These are phyloP conservation scores for Wilhelminamyces savonicus DNA, from an alignment of 805 yeast species.

Conservation along the genomic window DNA sequence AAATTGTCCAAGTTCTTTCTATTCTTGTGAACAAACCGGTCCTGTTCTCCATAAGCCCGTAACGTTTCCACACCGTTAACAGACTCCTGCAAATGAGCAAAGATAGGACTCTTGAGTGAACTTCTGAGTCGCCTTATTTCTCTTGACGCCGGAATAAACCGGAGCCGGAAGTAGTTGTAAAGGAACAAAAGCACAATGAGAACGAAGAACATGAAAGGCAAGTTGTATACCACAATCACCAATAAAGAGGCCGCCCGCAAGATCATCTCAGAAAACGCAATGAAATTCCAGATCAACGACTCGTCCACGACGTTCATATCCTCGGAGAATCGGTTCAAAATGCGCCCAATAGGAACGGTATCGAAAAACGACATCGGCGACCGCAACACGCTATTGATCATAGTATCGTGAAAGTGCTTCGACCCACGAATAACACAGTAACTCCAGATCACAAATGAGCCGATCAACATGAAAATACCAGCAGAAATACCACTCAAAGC, in stretches of 20 bases:
- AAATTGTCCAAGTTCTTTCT: constrained; percentile 14
- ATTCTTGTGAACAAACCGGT: constrained; percentile 17
- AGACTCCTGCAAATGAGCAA: constrained; percentile 23
- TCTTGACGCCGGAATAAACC: constrained; percentile 19
- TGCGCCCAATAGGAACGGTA: constrained; percentile 23
- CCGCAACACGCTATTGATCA: constrained; percentile 18
- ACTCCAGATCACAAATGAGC: constrained; percentile 26
- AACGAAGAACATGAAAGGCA: constrained; percentile 18
- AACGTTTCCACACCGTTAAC: constrained; percentile 22
- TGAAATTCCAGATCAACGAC: constrained; percentile 14
- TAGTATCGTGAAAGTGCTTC: constrained; percentile 15
- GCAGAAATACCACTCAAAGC: constrained; percentile 21
- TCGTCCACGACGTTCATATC: constrained; percentile 19
- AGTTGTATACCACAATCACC: constrained; percentile 16
- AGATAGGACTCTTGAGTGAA: constrained; percentile 19
- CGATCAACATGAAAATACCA: constrained; percentile 18
- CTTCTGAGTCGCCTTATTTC: constrained; percentile 21
- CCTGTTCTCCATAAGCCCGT: constrained; percentile 17
- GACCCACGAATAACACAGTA: constrained; percentile 15
- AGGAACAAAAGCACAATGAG: constrained; percentile 12
- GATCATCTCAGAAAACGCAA: constrained; percentile 9
- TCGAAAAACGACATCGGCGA: constrained; percentile 26
- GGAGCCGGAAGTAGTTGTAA: constrained; percentile 17
- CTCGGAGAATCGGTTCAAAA: constrained; percentile 22
- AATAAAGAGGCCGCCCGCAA: constrained; percentile 15